Evolutionary conservation across 1,284 basidiomycete genomes (phyloP), one percentile per base, ranked within the genome.

Genomic region (Boletus semigastroideus): DNA sequence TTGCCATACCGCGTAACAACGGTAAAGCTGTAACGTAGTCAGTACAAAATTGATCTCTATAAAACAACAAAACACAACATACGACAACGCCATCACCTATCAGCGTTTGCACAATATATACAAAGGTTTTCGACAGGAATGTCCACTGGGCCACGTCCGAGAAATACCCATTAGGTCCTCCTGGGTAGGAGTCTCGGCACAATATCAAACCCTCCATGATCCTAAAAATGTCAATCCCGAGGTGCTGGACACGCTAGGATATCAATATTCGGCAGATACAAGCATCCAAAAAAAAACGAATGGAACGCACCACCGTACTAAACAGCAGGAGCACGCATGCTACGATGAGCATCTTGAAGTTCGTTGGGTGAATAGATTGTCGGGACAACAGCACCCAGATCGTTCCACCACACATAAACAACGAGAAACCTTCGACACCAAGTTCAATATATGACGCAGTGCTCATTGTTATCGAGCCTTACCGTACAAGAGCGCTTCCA

Each of bases 61-160:
- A 33, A 36, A 36, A 36, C 7, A 36, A 11, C 4, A 25, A 38
- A 12, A 16, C 6, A 34, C 33, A 19, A 58, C 61, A 52, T 25
- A 70, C 68, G 10, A 70, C 57, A 9, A 67, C 66, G 13, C 59
- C 65, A 30, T 49, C 48, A 1, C 48, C 48, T 25, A 47, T 20
- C 8, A 49, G 34, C 5, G 43, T 46, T n/a, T 49, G 66, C 13
- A 52, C 43, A 27, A 59, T 54, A 48, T 60, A 68, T 4, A 70
- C 40, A 3, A 51, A 50, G 43, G 54, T 63, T 43, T 69, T 69
- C 30, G 48, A 55, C 11, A 65, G 45, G 42, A 60, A 68, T 12
- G 66, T 68, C 30, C 52, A 49, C 20, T 64, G 51, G 1, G 66
- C 59, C 12, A 62, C 53, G 33, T 60, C 54, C 1, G 44, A 55